Evolutionary conservation across 345 rosid genomes (phyloP), one percentile per base, ranked within the genome.

Genomic region (Gossypium bickii): DNA sequence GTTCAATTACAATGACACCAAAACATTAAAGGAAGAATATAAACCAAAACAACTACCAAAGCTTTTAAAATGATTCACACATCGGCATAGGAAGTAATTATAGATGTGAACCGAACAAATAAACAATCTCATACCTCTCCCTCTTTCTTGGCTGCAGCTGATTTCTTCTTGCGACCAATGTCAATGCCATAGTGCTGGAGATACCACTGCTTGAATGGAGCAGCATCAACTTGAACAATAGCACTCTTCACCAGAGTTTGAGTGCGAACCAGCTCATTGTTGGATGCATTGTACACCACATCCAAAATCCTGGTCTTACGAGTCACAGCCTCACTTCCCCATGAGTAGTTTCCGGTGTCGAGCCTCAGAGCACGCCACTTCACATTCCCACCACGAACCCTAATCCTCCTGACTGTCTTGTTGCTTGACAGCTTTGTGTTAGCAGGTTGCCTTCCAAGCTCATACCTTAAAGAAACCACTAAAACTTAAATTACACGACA

Each of bases 361-460:
- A 91, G 91, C 62, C 97, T 87, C 87, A 88, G 24, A 6, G 97
- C 94, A 69, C 97, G 89, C 97, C 97, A 92, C 87, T 90, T 88
- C 17, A 92, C 93, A 48, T 90, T 92, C 0, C 97, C 97, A 16
- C 94, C 97, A 64, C 94, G 89, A 75, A 92, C 97, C 18, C 94
- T 62, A 52, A 92, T 67, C 86, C 94, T 88, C 85, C 97, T 85
- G 8, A 92, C 94, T 2, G 97, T 92, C 82, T 92, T 90, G 87
- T 92, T 87, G 86, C 93, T 88, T 0, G 97, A 92, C 62, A 92
- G 74, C 82, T 92, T 92, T 16, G 97, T 91, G 79, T 81, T 91
- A 3, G 94, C 97, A 17, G 97, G 91, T 65, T 88, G 92, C 86
- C 97, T 88, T 83, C 97, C 94, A 48, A 89, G 89, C 83, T 92